A percentile compares a stretch with the other conserved stretches of the same genome.
These are phyloP conservation scores for Kodamaea hsintzibuensis DNA, from an alignment of 805 yeast genomes.

Conservation along the genomic window DNA sequence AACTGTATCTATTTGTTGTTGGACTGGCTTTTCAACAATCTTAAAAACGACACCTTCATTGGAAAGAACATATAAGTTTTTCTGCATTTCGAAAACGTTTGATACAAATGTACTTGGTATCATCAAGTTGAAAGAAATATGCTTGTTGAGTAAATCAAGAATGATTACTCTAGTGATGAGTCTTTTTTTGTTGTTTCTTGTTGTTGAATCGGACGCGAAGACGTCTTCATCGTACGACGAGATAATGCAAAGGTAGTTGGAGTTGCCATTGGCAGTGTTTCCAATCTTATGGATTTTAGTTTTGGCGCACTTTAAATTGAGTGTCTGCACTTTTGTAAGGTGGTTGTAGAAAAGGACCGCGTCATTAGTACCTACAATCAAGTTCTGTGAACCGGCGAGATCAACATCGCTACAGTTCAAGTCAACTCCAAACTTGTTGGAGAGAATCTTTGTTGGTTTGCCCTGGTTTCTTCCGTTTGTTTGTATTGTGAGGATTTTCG, in stretches of 20 bases:
- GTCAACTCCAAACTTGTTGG: conserved; percentile 49
- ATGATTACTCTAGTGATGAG: conserved; percentile 59
- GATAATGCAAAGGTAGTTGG: conserved; percentile 58
- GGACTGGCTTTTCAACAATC: conserved; percentile 63
- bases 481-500: conserved; percentile 65
- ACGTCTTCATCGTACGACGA: conserved; percentile 43
- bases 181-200: conserved; percentile 13
- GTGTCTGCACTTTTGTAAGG: conserved; percentile 51
- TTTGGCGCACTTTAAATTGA: conserved; percentile 60
- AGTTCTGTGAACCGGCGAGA: conserved; percentile 42
- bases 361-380: conserved; percentile 67
- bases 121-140: conserved; percentile 66
- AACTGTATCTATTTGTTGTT: conserved; percentile 68
- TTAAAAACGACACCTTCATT: conserved; percentile 75
- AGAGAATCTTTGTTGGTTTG: conserved; percentile 50
- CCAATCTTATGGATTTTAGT: conserved; percentile 47
- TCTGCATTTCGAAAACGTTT: conserved; percentile 58
- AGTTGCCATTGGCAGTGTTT: background rate
- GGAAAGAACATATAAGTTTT: conserved; percentile 59
- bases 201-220: background rate
- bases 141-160: conserved; percentile 68
- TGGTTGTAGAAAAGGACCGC: conserved; percentile 63
- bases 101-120: conserved; percentile 61
- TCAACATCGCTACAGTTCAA: conserved; percentile 47
- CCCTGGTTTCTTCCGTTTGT: conserved; percentile 81